phyloP scores from a whole-genome alignment of 1,284 basidiomycete species.

The Ceratobasidium theobromae region DNA sequence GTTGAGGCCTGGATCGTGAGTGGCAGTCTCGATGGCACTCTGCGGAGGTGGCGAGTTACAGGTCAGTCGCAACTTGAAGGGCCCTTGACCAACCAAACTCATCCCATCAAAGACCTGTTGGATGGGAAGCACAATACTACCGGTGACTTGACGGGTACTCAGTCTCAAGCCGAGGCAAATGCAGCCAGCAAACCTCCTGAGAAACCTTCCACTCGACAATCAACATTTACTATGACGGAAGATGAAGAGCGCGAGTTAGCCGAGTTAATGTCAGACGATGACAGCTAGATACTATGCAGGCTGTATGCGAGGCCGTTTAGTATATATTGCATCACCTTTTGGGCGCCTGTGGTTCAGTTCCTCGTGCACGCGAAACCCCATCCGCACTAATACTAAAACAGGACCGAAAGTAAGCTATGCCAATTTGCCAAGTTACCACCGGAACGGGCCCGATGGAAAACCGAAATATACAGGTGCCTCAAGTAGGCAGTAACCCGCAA shows the following conservation, averaged over 20 bases:
- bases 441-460: too few relatives aligned
- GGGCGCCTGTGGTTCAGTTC: too few relatives aligned
- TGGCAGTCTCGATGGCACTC: constrained; percentile 79
- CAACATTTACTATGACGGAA: constrained; percentile 55
- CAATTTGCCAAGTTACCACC: too few relatives aligned
- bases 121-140: constrained; percentile 37
- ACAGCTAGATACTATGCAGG: not conserved
- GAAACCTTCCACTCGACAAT: not conserved
- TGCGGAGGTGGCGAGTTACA: constrained; percentile 75
- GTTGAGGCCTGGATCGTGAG: constrained; percentile 76
- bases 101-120: constrained; percentile 51
- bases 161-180: not conserved
- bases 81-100: constrained; percentile 12
- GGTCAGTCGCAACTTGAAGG: constrained; percentile 52
- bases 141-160: not conserved
- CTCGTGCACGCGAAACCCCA: too few relatives aligned
- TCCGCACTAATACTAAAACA: too few relatives aligned
- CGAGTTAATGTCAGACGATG: constrained; percentile 67
- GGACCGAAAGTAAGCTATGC: too few relatives aligned
- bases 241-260: constrained; percentile 80
- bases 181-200: not conserved
- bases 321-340: too few relatives aligned
- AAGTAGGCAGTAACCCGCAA: too few relatives aligned
- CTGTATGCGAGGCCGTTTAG: not conserved
- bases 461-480: too few relatives aligned